Base-by-base conservation (phyloP, 2,329 filamentous ascomycete genomes). In the Sclerotinia nivalis region DNA sequence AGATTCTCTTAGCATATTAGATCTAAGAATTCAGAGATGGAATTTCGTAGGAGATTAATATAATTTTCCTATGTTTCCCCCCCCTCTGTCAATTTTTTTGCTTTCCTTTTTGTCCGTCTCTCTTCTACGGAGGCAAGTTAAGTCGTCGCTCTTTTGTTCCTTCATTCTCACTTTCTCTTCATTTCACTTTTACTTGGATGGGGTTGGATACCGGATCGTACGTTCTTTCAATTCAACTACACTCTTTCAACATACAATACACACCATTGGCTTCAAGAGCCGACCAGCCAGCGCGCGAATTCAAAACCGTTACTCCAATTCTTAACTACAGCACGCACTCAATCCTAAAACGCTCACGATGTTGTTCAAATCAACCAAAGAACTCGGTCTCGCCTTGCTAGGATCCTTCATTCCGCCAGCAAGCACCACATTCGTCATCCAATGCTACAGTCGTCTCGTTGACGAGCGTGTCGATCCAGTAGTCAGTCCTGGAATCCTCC, bases 401-500 rank as follows among this genome's bases (percentile, higher is more conserved):
- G 50, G 49, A 25, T 56, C 50, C 20, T 40, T 69, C 18, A 49
- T 69, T 25, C 50, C 60, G 4, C 60, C 68, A 28, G 43, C 68
- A 31, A 58, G 49, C 43, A 56, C 59, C 28, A 66, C 60, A 8
- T 69, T 69, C 40, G 60, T 66, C 5, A 58, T 69, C 15, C 68
- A 69, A 49, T 69, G 68, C 40, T 74, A 72, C 55, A 72, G 71
- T 25, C 71, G 70, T 43, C 71, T 74, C 8, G 66, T 70, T 15
- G 72, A 71, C 47, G 73, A 73, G 62, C 72, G 73, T 31, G 65
- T 73, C 15, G 73, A 74, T 34, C 73, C 73, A 31, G 59, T 74
- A 12, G 72, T 71, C 20, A 69, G 69, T n/a, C 70, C 73, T 10
- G 72, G 71, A 56, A 56, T 68, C 4, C 22, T 59, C 28, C 72